These are phyloP conservation scores for Termitomyces sp. DNA, from an alignment of 768 basidiomycete genomes.

Conservation along the genomic window DNA sequence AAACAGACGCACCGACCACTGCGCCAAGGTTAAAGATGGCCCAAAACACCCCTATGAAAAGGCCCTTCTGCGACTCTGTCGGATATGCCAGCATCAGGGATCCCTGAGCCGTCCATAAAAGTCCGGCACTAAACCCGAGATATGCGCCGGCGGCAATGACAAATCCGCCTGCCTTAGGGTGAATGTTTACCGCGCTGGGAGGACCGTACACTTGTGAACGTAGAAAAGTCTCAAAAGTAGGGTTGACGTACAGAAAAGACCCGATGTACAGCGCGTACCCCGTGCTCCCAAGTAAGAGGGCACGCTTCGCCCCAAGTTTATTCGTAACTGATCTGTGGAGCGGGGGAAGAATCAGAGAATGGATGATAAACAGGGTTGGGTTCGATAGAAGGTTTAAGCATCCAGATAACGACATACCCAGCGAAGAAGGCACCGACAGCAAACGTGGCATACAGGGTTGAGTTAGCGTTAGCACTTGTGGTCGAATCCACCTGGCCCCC, in stretches of 20 bases:
- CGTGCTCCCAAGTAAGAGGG: conserved; percentile 67
- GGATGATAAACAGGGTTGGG: background rate
- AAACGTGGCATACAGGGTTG: conserved; percentile 58
- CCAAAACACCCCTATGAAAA: conserved; percentile 81
- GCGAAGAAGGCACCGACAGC: conserved; percentile 63
- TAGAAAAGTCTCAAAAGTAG: background rate
- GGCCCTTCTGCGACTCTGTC: conserved; percentile 74
- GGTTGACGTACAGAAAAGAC: conserved; percentile 57
- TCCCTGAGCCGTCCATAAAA: conserved; percentile 87
- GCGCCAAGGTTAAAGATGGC: conserved; percentile 79
- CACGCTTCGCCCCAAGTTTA: conserved; percentile 69
- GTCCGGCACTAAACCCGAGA: conserved; percentile 65
- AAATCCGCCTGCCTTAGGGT: conserved; percentile 56
- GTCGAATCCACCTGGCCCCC: conserved; percentile 54
- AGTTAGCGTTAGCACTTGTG: conserved; percentile 54
- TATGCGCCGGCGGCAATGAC: conserved; percentile 70
- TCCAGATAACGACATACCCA: conserved; percentile 40
- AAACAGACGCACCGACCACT: conserved; percentile 74
- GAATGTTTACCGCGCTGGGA: conserved; percentile 64
- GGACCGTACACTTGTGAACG: background rate
- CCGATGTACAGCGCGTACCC: conserved; percentile 79
- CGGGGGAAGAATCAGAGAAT: background rate
- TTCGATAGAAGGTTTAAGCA: background rate
- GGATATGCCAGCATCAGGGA: conserved; percentile 83
- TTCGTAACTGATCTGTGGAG: conserved; percentile 69